phyloP scores from a whole-genome alignment of 2,329 filamentous ascomycete genomes.

The Rosellinia necatrix region DNA sequence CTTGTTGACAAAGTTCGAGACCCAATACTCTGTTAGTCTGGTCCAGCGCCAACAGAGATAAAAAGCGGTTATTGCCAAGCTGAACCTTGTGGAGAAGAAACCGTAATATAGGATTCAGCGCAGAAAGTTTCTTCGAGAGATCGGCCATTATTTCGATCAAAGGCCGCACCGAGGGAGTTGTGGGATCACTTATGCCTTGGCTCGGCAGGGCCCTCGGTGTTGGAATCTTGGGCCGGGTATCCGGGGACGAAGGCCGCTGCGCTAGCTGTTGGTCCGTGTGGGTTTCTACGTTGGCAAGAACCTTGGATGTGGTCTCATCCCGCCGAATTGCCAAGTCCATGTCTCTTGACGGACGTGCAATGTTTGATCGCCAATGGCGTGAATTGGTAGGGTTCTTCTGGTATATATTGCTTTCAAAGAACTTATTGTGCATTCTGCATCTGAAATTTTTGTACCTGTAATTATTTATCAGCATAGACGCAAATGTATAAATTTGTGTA shows the following conservation, averaged over 20 bases:
- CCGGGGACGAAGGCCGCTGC: no score
- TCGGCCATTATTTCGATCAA: neutral
- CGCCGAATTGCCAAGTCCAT: constrained; percentile 43
- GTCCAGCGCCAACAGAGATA: neutral
- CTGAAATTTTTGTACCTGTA: constrained; percentile 53
- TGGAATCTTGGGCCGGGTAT: no score
- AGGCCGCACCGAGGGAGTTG: neutral
- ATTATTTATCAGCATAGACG: no score
- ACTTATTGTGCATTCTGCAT: constrained; percentile 49
- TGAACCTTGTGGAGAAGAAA: neutral
- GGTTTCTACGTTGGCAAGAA: neutral
- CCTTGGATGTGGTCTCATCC: no score
- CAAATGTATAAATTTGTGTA: neutral
- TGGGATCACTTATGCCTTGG: no score
- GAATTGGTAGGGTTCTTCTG: constrained; percentile 50
- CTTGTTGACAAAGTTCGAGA: neutral
- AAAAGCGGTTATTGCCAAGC: neutral
- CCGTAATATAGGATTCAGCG: neutral
- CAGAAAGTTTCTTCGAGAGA: neutral
- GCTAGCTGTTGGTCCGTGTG: no score
- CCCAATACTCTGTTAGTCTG: neutral
- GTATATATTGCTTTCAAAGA: constrained; percentile 56
- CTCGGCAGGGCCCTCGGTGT: no score
- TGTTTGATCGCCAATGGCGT: constrained; percentile 51
- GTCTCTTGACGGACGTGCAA: constrained; percentile 45